Base-by-base conservation (phyloP, 306 rosid genomes). In the Quercus mongolica region DNA sequence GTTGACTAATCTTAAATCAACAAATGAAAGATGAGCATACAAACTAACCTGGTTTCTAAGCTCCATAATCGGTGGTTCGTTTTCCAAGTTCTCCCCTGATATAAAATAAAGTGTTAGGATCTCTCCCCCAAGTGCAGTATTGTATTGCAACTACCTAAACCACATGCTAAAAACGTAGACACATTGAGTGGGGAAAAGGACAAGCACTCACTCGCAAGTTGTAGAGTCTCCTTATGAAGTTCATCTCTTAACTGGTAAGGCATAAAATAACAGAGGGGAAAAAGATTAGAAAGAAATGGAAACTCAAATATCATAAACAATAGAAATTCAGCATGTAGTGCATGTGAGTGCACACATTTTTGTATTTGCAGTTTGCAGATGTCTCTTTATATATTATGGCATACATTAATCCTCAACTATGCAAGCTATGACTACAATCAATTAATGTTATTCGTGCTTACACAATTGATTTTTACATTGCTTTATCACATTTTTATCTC, bases 51-150 rank as follows among this genome's bases (percentile, higher is more conserved):
- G 98, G 84, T 91, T 91, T 77, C 97, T 87, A 30, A 93, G 94
- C 86, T 95, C 98, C 91, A 88, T 85, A 71, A 93, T 91, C 26
- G 84, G 89, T 2, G 96, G 98, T 83, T 95, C 98, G 82, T 91
- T 93, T 71, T 88, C 96, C 83, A 93, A 77, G 91, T 91, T 95
- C 80, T 90, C 92, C 78, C 93, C 99, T 95, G 82, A 52, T 86
- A 38, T 61, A 73, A 57, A 62, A 82, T 44, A 74, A 33, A 41
- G 70, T 57, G 13, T 81, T 63, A 54, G 38, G 15, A 80, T 79
- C 73, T 71, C 74, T 83, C 78, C 78, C 55, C 73, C 8, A 23
- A 35, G 67, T 44, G 38, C 28, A 52, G 3, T 7, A 10, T 33
- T 70, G 25, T 64, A 17, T 10, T 25, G 56, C 15, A 3, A 15